Base-by-base conservation (phyloP, 345 rosid genomes). In the Eucalyptus curtisii region DNA sequence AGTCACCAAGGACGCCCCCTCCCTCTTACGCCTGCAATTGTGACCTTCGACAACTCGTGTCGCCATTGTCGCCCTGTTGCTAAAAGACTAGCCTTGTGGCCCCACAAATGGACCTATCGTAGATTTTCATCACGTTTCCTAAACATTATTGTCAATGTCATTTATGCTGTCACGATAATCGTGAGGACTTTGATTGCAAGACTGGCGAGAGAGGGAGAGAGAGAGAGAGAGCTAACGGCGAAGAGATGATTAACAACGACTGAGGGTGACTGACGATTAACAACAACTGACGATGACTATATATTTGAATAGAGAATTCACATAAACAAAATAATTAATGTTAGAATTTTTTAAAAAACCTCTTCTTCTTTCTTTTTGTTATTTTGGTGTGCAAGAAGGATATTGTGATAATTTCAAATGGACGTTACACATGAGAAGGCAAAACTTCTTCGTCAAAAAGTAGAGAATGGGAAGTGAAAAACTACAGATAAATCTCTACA, bases 261-360 rank as follows among this genome's bases (percentile, higher is more conserved):
- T 24, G 61, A 55, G 5, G 30, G 6, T 22, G 30, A 55, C 3
- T 4, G 13, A 6, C 1, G 6, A 24, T 55, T 55, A 55, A 22
- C 6, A 55, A 55, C 0, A 3, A 55, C 1, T 0, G 3, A 55
- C 0, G 3, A 3, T 9, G 6, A 24, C 3, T 0, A 9, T 24
- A 55, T 1, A 55, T 55, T 24, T 2, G 61, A 6, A 55, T 55
- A 9, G 7, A 55, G 13, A 55, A 22, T 10, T 24, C 13, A 55
- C 3, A 24, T 3, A 5, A 55, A 25, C 3, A 0, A 22, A 24
- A 25, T 55, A 24, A 24, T 24, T 24, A 55, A 55, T 52, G 4
- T 20, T 52, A 52, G 5, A 52, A 7, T 7, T 3, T 52, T 50
- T 19, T 1, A 1, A 8, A 7, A 19, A 20, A 20, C 10, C 25